Evolutionary conservation across 139 green algal species (phyloP).

Genomic region (Tetradesmus obliquus): DNA sequence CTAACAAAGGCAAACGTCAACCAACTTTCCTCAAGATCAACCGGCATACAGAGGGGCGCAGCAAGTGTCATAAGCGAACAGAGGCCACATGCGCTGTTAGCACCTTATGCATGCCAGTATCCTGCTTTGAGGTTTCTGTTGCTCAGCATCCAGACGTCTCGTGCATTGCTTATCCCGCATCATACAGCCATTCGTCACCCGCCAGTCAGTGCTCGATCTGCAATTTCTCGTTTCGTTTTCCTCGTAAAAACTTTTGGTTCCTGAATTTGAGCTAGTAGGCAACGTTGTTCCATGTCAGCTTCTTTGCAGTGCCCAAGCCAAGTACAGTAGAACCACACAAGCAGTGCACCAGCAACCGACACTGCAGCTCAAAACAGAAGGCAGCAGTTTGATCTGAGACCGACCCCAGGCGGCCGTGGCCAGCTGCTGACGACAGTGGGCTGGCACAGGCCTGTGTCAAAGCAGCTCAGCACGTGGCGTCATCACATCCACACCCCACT

Average conservation of each 20-base stretch:
- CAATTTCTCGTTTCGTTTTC: not conserved
- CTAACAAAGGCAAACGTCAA: not conserved
- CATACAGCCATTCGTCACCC: not conserved
- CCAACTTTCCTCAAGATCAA: slow-evolving; percentile 4
- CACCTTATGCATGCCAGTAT: not conserved
- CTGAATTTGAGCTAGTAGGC: not conserved
- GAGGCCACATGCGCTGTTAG: not conserved
- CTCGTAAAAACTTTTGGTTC: too few species aligned
- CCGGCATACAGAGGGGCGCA: not conserved
- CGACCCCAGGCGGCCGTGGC: too few species aligned
- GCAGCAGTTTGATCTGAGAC: not conserved
- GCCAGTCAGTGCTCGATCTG: not conserved
- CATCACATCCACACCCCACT: not conserved
- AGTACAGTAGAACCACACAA: not conserved
- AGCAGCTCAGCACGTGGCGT: not conserved
- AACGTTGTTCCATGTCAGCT: not conserved
- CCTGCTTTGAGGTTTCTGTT: not conserved
- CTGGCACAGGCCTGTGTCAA: not conserved
- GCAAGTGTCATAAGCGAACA: not conserved
- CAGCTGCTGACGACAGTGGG: not conserved
- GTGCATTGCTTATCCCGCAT: not conserved
- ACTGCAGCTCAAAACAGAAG: not conserved
- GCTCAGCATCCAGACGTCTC: too few species aligned
- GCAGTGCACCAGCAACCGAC: not conserved
- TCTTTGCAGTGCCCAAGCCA: not conserved